These are phyloP conservation scores for Blastobotrys terrestris DNA, from an alignment of 805 yeast genomes.

Conservation along the genomic window DNA sequence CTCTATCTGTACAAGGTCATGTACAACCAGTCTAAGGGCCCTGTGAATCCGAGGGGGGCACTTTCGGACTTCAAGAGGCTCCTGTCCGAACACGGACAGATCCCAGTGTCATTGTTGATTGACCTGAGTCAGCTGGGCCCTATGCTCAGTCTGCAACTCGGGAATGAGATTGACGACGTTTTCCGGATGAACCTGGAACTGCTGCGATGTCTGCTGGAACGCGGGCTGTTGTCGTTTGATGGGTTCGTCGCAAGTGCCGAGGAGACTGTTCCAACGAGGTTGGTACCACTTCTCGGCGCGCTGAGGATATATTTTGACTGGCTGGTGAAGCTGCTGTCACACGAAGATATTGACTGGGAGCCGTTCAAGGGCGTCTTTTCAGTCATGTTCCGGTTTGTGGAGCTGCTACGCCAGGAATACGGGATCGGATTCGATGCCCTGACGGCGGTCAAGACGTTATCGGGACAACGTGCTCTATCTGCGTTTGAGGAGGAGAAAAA, in stretches of 20 bases:
- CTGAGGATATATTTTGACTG: constrained; percentile 11
- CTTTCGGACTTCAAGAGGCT: not conserved
- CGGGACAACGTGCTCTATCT: constrained; percentile 4
- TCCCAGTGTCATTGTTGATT: constrained; percentile 19
- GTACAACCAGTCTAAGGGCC: not conserved
- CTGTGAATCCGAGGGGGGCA: not conserved
- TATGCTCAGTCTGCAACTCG: constrained; percentile 5
- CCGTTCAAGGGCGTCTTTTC: not conserved
- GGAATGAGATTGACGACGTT: not conserved
- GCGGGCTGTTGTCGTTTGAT: not conserved
- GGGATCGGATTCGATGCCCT: constrained; percentile 14
- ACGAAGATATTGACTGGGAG: constrained; percentile 6
- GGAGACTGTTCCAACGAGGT: not conserved
- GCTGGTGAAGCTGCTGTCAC: constrained; percentile 5
- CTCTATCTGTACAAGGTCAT: not conserved
- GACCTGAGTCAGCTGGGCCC: constrained; percentile 21
- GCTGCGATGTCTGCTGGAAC: not conserved
- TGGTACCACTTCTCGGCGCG: constrained; percentile 1
- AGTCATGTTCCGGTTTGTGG: not conserved
- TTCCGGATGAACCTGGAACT: not conserved
- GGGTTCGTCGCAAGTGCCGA: not conserved
- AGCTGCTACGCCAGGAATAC: not conserved
- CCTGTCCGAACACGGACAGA: not conserved
- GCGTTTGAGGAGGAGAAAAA: constrained; percentile 14
- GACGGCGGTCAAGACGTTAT: constrained; percentile 11